A percentile compares a stretch with the other conserved stretches of the same genome.
phyloP scores from a whole-genome alignment of 2,329 filamentous ascomycete genomes.

The Penicillium sp. region DNA sequence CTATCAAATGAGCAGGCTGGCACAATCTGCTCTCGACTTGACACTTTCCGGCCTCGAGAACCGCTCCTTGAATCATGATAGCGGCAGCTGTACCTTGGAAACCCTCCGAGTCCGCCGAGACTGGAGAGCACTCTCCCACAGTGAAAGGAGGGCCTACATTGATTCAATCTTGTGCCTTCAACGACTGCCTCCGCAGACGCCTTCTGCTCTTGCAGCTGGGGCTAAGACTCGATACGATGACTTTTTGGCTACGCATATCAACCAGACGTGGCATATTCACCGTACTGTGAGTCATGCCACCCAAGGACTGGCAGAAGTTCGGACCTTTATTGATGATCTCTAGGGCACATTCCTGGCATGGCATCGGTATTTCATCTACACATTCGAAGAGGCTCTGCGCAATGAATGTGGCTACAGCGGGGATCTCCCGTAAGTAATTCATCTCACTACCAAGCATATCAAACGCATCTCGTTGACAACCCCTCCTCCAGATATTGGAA shows the following conservation, averaged over 20 bases:
- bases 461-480: background rate
- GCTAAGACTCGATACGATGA: conserved; percentile 55
- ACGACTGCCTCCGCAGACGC: conserved; percentile 39
- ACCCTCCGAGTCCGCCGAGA: conserved; percentile 29
- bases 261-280: conserved; percentile 51
- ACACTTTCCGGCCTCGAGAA: conserved; percentile 10
- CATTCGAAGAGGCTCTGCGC: conserved; percentile 36
- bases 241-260: conserved; percentile 54
- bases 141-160: conserved; percentile 47
- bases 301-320: background rate
- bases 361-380: conserved; percentile 38
- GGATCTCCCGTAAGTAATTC: conserved; percentile 28
- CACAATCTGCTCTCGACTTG: conserved; percentile 17
- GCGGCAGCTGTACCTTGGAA: conserved; percentile 14
- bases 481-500: conserved; percentile 46
- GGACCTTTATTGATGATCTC: conserved; percentile 17
- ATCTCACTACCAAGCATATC: no score
- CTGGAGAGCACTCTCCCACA: conserved; percentile 35
- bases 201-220: conserved; percentile 42
- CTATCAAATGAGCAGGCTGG: conserved; percentile 18
- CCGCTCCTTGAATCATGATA: conserved; percentile 2
- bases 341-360: conserved; percentile 36
- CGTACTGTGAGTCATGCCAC: conserved; percentile 25
- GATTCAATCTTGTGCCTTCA: conserved; percentile 51
- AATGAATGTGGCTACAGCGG: conserved; percentile 45